A percentile compares a stretch with the other conserved stretches of the same genome.
Evolutionary conservation across 495 filamentous ascomycete genomes (phyloP).

Genomic region (Aspergillus ostianus): DNA sequence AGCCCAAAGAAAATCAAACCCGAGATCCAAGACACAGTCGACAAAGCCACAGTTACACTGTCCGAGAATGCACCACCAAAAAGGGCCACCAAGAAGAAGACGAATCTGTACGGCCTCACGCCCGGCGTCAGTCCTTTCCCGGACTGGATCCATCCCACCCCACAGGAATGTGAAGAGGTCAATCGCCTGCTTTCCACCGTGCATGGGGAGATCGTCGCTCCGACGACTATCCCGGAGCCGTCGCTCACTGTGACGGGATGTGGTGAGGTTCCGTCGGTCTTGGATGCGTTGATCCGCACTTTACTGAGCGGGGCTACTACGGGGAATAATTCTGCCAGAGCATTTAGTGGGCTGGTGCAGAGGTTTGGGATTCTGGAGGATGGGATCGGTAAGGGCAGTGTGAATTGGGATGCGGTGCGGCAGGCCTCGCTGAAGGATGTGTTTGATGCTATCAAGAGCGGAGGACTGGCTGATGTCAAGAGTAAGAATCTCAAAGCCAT

Average conservation of each 20-base stretch:
- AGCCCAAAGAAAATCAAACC: constrained; percentile 7
- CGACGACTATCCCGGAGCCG: constrained; percentile 68
- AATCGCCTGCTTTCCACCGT: constrained; percentile 60
- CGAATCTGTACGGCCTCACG: constrained; percentile 39
- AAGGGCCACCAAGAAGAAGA: constrained; percentile 25
- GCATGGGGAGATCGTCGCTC: constrained; percentile 65
- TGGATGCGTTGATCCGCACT: constrained; percentile 86
- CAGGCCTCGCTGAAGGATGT: constrained; percentile 60
- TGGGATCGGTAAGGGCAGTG: constrained; percentile 70
- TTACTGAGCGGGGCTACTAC: constrained; percentile 75
- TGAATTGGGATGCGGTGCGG: constrained; percentile 84
- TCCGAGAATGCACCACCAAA: constrained; percentile 6
- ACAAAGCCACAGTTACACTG: constrained; percentile 19
- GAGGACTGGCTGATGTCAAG: constrained; percentile 68
- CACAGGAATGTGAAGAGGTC: constrained; percentile 73
- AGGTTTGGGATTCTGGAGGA: constrained; percentile 63
- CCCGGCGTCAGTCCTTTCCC: constrained; percentile 64
- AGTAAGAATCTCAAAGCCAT: constrained; percentile 77
- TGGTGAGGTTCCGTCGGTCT: constrained; percentile 87
- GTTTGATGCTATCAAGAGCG: constrained; percentile 67
- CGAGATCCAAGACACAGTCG: constrained; percentile 20
- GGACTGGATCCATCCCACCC: constrained; percentile 63
- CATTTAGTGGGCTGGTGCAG: constrained; percentile 68
- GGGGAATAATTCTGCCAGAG: constrained; percentile 60
- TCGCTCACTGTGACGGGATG: constrained; percentile 83